These are phyloP conservation scores for Aspergillus unguis DNA, from an alignment of 2,329 filamentous ascomycete species.

Conservation along the genomic window DNA sequence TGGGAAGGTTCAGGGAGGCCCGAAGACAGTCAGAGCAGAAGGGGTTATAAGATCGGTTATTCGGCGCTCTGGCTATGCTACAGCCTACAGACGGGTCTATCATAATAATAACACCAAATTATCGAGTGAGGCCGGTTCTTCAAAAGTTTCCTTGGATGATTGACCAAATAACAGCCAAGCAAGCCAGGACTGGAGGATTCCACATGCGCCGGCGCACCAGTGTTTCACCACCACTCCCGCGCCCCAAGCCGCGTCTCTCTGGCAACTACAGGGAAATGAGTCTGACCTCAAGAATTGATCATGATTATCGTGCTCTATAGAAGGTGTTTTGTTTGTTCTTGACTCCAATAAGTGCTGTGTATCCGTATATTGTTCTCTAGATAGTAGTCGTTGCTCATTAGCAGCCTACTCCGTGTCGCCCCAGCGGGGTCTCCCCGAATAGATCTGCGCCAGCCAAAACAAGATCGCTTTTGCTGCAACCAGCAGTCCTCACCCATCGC, in stretches of 20 bases:
- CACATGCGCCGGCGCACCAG: conserved; percentile 20
- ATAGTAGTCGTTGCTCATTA: conserved; percentile 1
- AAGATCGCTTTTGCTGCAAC: not conserved
- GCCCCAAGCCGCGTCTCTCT: conserved; percentile 15
- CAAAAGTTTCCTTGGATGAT: not conserved
- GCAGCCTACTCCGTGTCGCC: not conserved
- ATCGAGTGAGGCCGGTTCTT: not conserved
- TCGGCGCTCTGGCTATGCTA: conserved; percentile 1
- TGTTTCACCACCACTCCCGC: conserved; percentile 21
- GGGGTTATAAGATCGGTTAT: not conserved
- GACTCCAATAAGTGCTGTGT: not conserved
- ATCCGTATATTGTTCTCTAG: conserved; percentile 4
- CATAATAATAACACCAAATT: conserved; percentile 4
- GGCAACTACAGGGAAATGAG: conserved; percentile 13
- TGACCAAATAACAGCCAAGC: conserved; percentile 4
- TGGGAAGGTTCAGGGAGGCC: conserved; percentile 1
- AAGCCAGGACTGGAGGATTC: conserved; percentile 12
- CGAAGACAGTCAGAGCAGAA: no score
- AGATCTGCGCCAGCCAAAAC: not conserved
- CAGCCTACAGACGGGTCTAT: not conserved
- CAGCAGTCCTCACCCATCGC: not conserved
- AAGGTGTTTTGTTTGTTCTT: not conserved
- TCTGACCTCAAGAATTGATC: not conserved
- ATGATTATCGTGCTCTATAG: conserved; percentile 3
- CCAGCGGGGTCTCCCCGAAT: not conserved